A percentile compares a stretch with the other conserved stretches of the same genome.
These are phyloP conservation scores for Tilletia setariae DNA, from an alignment of 1,284 basidiomycete genomes.

Conservation along the genomic window DNA sequence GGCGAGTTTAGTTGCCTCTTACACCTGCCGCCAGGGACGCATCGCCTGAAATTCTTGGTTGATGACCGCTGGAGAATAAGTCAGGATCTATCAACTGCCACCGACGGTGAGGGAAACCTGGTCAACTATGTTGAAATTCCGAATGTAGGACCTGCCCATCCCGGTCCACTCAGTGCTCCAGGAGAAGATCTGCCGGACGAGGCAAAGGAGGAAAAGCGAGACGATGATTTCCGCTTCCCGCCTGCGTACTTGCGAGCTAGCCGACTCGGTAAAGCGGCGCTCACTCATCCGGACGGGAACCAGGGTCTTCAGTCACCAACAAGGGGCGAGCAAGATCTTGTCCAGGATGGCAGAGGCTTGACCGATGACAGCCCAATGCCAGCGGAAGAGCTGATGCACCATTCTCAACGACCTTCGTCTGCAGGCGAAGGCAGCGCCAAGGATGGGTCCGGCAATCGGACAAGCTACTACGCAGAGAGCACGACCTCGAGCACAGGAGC, in stretches of 20 bases:
- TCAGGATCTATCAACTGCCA: constrained; percentile 78
- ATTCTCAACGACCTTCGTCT: background rate
- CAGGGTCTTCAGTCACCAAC: background rate
- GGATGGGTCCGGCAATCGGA: background rate
- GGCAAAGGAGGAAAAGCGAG: background rate
- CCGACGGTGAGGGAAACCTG: constrained; percentile 88
- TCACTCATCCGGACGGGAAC: background rate
- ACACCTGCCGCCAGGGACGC: constrained; percentile 73
- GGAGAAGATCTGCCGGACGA: constrained; percentile 40
- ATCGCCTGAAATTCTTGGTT: constrained; percentile 93
- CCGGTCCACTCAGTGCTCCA: constrained; percentile 44
- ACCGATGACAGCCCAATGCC: background rate
- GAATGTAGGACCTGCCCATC: constrained; percentile 42
- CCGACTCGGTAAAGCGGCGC: background rate
- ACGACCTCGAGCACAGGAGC: background rate
- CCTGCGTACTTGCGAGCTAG: constrained; percentile 4
- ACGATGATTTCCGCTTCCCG: background rate
- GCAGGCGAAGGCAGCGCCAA: background rate
- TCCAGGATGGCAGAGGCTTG: background rate
- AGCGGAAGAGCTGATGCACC: no score
- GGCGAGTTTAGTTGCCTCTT: constrained; percentile 33
- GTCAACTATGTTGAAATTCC: constrained; percentile 72
- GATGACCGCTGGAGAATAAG: constrained; percentile 80
- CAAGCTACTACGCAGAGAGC: constrained; percentile 12
- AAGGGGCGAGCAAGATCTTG: background rate